Evolutionary conservation across 768 basidiomycete genomes (phyloP).

Genomic region (Polyporus arcularius): DNA sequence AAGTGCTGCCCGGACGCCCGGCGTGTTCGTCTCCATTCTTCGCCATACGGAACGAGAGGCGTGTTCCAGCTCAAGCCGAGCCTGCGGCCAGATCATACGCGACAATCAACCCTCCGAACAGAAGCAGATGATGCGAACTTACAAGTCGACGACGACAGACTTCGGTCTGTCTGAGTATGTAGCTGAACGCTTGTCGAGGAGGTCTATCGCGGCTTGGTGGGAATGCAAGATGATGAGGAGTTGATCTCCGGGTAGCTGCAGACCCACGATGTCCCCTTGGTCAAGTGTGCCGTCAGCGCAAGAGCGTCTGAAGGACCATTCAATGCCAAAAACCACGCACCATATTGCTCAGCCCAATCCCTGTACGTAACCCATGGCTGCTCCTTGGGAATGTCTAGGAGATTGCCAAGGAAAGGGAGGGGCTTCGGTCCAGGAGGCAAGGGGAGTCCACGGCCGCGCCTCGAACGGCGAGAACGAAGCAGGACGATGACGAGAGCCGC

Average conservation of each 20-base stretch:
- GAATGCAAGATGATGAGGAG: constrained; percentile 30
- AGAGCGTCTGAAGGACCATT: not conserved
- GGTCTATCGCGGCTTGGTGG: constrained; percentile 29
- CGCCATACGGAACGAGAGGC: not conserved
- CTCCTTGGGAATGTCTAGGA: not conserved
- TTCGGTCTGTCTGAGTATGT: constrained; percentile 31
- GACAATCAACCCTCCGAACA: no score
- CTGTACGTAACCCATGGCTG: not conserved
- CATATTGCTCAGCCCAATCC: not conserved
- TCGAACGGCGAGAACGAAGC: not conserved
- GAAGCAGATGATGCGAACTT: not conserved
- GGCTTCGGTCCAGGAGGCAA: not conserved
- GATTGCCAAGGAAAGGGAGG: not conserved
- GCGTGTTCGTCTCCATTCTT: constrained; percentile 1
- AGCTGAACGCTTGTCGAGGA: constrained; percentile 30
- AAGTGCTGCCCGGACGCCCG: not conserved
- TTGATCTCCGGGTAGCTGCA: constrained; percentile 17
- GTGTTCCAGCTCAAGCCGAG: constrained; percentile 3
- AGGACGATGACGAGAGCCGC: not conserved
- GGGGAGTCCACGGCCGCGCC: not conserved
- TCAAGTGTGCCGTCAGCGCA: not conserved
- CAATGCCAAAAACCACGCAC: not conserved
- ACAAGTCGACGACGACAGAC: not conserved
- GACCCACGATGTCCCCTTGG: constrained; percentile 15
- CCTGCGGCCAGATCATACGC: not conserved